Base-by-base conservation (phyloP, 305 asterid genomes). In the Solanum hybrid region DNA sequence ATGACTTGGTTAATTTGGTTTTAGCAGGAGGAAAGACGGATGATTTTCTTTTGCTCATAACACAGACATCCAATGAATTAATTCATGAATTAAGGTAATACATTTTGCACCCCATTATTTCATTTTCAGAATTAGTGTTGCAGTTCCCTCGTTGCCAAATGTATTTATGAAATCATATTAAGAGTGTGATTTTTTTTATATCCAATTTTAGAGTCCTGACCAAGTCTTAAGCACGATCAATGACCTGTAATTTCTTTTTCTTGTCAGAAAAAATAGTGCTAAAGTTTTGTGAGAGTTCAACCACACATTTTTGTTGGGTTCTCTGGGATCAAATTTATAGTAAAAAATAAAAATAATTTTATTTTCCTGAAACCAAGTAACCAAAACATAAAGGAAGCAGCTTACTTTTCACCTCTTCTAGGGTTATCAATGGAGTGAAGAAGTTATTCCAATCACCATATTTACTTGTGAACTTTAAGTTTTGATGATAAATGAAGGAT, bases 1-100 rank as follows among this genome's bases (percentile, higher is more conserved):
- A 56, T 85, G 32, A 32, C 45, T 56, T 22, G 32, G 76, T 6
- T 19, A 51, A 85, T 56, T 56, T 85, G 22, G n/a, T 11, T 87
- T 87, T 38, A 73, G 69, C 89, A n/a, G n/a, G n/a, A 87, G 89
- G 89, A 87, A 87, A 40, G 89, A 87, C 1, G 85, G 85, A 27
- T 87, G 71, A 27, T 73, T 51, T 85, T 40, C 73, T 32, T 87
- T 87, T 11, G 22, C 24, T 87, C 71, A 27, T 40, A 38, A 11
- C 73, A 27, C 72, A 73, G 9, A 56, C 73, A 5, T 88, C 73
- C 76, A 7, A 45, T 45, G 2, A 29, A 26, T 56, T 31, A 40
- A 76, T 77, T 75, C 76, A 88, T 76, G 86, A 32, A 29, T 87
- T 27, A 88, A 26, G 89, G 89, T 88, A 88, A 42, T 75, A 75